Conservation (phyloP, 495 filamentous ascomycete genomes). For the Penicillium paradoxum region DNA sequence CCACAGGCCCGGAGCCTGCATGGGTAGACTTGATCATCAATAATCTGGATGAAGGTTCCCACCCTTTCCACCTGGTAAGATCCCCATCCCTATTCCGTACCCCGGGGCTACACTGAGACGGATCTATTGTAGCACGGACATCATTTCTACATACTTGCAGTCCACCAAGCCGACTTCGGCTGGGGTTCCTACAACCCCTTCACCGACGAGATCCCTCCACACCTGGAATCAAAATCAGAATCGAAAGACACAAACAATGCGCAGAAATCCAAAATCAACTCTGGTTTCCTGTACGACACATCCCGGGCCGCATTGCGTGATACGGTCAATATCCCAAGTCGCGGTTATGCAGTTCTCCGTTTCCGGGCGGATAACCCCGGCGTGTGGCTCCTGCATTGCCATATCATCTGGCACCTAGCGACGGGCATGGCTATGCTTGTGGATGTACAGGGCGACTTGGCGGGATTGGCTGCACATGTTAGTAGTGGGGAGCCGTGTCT, state of each 20-base stretch:
- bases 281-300: conserved; percentile 26
- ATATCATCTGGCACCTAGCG: conserved; percentile 61
- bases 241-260: not conserved
- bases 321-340: conserved; percentile 52
- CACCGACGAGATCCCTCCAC: conserved; percentile 27
- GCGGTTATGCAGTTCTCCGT: conserved; percentile 56
- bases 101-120: not conserved
- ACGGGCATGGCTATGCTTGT: conserved; percentile 45
- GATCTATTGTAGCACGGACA: conserved; percentile 69
- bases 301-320: conserved; percentile 42
- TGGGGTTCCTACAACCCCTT: conserved; percentile 47
- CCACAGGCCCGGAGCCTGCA: conserved; percentile 17
- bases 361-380: conserved; percentile 66
- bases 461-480: conserved; percentile 18
- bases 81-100: not conserved
- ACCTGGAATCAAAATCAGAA: conserved; percentile 1
- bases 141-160: conserved; percentile 67
- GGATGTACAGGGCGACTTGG: conserved; percentile 23
- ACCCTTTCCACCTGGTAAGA: conserved; percentile 49
- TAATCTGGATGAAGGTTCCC: conserved; percentile 46
- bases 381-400: conserved; percentile 55
- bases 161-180: conserved; percentile 30
- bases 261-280: not conserved
- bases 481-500: not conserved
- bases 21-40: conserved; percentile 51